phyloP scores from a whole-genome alignment of 2,329 filamentous ascomycete species.

The Arthroderma sp. region DNA sequence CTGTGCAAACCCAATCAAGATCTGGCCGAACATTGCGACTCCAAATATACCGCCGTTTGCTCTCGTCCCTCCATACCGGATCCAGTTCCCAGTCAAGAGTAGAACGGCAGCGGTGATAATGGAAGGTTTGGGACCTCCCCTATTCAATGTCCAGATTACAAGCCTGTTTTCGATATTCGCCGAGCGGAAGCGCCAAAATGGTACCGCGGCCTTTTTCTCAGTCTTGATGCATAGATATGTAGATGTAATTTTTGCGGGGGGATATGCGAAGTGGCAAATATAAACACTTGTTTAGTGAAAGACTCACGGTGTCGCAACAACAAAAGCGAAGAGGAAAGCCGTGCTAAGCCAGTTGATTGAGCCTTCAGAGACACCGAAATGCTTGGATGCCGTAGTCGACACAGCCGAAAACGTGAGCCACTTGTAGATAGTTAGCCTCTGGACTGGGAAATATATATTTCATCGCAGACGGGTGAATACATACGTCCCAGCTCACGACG shows the following conservation, averaged over 20 bases:
- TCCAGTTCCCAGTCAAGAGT: constrained; percentile 75
- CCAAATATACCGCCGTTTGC: constrained; percentile 52
- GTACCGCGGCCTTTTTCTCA: not conserved
- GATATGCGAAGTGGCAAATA: not conserved
- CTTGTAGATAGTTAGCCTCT: constrained; percentile 29
- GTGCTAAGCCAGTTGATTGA: constrained; percentile 90
- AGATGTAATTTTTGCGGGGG: not conserved
- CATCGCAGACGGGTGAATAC: constrained; percentile 25
- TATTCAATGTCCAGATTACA: constrained; percentile 65
- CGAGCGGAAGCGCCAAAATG: not conserved
- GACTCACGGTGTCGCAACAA: constrained; percentile 51
- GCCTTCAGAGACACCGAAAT: constrained; percentile 61
- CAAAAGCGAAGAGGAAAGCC: constrained; percentile 74
- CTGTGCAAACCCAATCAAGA: constrained; percentile 77
- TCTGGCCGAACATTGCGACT: constrained; percentile 78
- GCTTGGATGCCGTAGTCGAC: constrained; percentile 56
- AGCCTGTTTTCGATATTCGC: constrained; percentile 22
- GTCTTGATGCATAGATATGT: not conserved
- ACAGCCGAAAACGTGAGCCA: constrained; percentile 90
- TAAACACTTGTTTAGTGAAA: not conserved
- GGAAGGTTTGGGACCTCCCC: constrained; percentile 59
- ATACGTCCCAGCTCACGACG: constrained; percentile 87
- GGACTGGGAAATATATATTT: not conserved
- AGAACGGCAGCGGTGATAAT: constrained; percentile 62
- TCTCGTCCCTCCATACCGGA: constrained; percentile 62